These are phyloP conservation scores for Ceratocystis cacaofunesta DNA, from an alignment of 2,329 filamentous ascomycete species.

Conservation along the genomic window DNA sequence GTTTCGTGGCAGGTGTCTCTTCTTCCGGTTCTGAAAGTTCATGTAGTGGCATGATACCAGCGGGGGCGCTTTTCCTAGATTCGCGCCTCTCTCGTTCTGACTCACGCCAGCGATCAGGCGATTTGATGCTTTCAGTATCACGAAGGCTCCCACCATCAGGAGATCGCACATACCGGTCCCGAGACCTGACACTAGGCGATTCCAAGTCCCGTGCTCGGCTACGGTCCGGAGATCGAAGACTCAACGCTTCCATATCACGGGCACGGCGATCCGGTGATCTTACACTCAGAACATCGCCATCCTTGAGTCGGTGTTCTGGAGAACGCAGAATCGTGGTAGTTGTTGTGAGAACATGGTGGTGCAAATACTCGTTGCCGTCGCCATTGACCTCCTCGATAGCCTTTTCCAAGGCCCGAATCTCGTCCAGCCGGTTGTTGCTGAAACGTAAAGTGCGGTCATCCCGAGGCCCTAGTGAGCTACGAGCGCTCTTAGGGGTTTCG, in stretches of 20 bases:
- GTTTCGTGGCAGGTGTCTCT: constrained; percentile 23
- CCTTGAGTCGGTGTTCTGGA: neutral
- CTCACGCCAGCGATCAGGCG: constrained; percentile 7
- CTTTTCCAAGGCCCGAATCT: constrained; percentile 26
- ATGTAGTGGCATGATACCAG: constrained; percentile 7
- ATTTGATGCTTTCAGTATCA: neutral
- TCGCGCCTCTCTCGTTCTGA: constrained; percentile 13
- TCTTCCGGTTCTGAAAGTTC: constrained; percentile 15
- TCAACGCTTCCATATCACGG: constrained; percentile 3
- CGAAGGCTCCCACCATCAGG: neutral
- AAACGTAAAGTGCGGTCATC: constrained; percentile 13
- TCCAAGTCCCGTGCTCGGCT: constrained; percentile 10
- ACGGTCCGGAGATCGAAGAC: constrained; percentile 4
- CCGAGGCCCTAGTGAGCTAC: neutral
- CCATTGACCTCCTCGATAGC: constrained; percentile 21
- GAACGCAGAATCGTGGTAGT: constrained; percentile 15
- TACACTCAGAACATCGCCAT: constrained; percentile 2
- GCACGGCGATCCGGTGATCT: constrained; percentile 5
- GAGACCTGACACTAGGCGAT: constrained; percentile 5
- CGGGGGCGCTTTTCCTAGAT: constrained; percentile 13
- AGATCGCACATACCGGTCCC: neutral
- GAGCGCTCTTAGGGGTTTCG: neutral
- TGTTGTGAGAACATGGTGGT: constrained; percentile 16
- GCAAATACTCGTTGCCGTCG: constrained; percentile 14
- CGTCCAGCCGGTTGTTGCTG: constrained; percentile 23